Conservation (phyloP, 306 rosid genomes). For the Sechiopsis laciniata region DNA sequence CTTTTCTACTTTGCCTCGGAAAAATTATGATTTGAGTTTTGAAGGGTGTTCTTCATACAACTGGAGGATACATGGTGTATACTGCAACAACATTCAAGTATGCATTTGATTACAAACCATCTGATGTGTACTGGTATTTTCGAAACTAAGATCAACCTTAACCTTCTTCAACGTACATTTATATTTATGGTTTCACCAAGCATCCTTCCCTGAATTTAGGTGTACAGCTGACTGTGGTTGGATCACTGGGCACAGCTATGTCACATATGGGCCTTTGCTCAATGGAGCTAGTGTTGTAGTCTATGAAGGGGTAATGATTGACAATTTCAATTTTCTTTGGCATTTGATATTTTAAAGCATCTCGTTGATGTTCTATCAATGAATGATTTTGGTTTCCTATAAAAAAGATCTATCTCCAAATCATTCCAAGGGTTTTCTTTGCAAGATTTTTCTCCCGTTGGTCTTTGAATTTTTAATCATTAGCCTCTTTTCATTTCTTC, state of each 20-base stretch:
- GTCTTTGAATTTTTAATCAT: too few species aligned
- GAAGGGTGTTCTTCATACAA: conserved; percentile 93
- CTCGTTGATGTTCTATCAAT: too few species aligned
- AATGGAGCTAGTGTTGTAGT: conserved; percentile 71
- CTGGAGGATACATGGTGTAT: conserved; percentile 97
- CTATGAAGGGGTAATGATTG: conserved; percentile 80
- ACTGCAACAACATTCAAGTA: conserved; percentile 95
- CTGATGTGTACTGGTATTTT: conserved; percentile 81
- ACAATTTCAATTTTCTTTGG: conserved; percentile 22
- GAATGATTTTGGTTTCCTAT: too few species aligned
- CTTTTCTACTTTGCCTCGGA: conserved; percentile 19
- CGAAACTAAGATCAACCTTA: conserved; percentile 21
- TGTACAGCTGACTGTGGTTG: conserved; percentile 99
- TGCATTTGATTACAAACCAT: conserved; percentile 87
- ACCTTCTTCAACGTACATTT: conserved; percentile 16
- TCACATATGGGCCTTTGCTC: conserved; percentile 90
- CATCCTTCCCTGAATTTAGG: conserved; percentile 40
- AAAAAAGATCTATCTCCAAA: too few species aligned
- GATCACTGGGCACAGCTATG: conserved; percentile 99
- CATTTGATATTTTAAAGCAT: conserved; percentile 15
- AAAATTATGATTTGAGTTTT: conserved; percentile 22
- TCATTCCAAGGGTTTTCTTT: too few species aligned
- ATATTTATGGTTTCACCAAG: conserved; percentile 17
- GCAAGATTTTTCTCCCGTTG: too few species aligned
- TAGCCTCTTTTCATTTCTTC: too few species aligned